Base-by-base conservation (phyloP, 164 flowering plant genomes). In the Dillenia turbinata region DNA sequence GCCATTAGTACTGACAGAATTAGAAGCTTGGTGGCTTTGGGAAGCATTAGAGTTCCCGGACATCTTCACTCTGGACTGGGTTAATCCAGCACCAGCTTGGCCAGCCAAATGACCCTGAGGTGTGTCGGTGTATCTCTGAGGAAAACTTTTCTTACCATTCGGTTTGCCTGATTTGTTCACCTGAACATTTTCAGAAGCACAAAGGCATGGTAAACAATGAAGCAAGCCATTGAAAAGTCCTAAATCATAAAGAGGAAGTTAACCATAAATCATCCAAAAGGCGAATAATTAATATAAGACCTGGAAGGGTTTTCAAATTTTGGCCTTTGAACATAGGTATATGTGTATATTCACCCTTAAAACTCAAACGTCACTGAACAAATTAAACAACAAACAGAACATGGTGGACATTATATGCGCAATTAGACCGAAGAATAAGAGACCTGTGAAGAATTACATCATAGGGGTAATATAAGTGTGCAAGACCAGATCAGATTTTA, bases 151-250 rank as follows among this genome's bases (percentile, higher is more conserved):
- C 62, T 60, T 65, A 61, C 71, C 72, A 66, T 65, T 64, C 7
- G 71, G 61, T 3, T 66, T 65, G 68, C 70, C 78, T 12, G 40
- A 14, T 40, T 64, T 77, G 57, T 45, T 82, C 75, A 83, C 81
- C 97, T 89, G 56, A 46, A 66, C 22, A 43, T 9, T 9, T 9
- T 8, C 9, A 47, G 12, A 9, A 48, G 10, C 45, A 61, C 54
- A 6, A 40, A 6, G 40, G 40, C 40, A 1, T 26, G 40, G 40
- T 26, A 1, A 24, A 24, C 3, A 24, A 24, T 24, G 26, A 24
- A 26, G 40, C 1, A 26, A 26, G 40, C 40, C 5, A 26, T 2
- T 26, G 2, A 11, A 19, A 62, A 63, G 12, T 50, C 9, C 59
- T 13, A 44, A 44, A 53, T 9, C 17, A 10, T 60, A 54, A n/a